Base-by-base conservation (phyloP, 768 basidiomycete genomes). In the Chalciporus sphaerocephalus region DNA sequence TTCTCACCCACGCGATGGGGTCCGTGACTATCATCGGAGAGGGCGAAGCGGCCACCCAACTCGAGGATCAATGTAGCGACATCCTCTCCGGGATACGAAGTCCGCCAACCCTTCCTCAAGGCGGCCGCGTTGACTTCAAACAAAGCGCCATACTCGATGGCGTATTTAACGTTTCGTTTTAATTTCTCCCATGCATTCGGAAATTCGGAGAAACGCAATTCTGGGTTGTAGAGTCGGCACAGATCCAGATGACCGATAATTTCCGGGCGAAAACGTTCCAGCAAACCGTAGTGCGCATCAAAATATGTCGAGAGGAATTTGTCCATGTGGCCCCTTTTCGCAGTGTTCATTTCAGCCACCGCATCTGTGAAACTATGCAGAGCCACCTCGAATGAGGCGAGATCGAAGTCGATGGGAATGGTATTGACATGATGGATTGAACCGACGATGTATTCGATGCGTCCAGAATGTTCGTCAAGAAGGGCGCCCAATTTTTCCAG, bases 21-120 rank as follows among this genome's bases (percentile, higher is more conserved):
- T 1, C 91, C 92, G 58, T 99, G 96, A 42, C 93, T 94, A 68
- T 98, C 96, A 61, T 98, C 96, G 5, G 95, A 98, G 21, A 99
- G 74, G 16, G 85, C 78, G 52, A 96, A 80, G 18, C 80, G 79
- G 3, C 94, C 96, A 9, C 76, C 79, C 38, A 74, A 65, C 34
- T 73, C 60, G n/a, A 80, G 54, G 46, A 97, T 87, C 18, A 86
- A 58, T 70, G 83, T 61, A 10, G 90, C 68, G 12, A 95, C 75
- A 53, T 96, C 92, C 44, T 67, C 63, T 1, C 77, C 89, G 0
- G 96, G 95, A 67, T 94, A 98, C 4, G 87, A 79, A 3, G 81
- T 78, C 9, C 68, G 63, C 96, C 96, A 98, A 11, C 85, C 81
- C 61, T 98, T 99, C 57, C 92, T 71, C 59, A 97, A 83, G 8